These are phyloP conservation scores for Chlorella sp. DNA, from an alignment of 139 green algal genomes.

Conservation along the genomic window DNA sequence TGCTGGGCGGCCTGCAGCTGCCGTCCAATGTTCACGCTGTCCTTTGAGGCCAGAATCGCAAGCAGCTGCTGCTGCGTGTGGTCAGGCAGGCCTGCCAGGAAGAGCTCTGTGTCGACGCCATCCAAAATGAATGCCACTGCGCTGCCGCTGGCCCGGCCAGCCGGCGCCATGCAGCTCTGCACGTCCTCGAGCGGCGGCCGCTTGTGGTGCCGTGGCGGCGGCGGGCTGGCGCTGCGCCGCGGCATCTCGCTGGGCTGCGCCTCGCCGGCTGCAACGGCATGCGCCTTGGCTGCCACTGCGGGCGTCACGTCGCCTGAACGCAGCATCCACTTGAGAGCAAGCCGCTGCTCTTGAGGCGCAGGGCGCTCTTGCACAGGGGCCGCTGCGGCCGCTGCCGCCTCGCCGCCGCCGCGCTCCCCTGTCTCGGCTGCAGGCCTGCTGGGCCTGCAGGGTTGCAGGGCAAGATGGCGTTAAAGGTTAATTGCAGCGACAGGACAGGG, in stretches of 20 bases:
- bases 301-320: neutral
- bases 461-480: too few relatives aligned
- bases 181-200: neutral
- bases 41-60: too few relatives aligned
- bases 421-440: too few relatives aligned
- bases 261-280: neutral
- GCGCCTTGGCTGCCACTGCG: too few relatives aligned
- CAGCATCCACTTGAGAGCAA: neutral
- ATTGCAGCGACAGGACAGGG: too few relatives aligned
- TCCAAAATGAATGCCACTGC: neutral
- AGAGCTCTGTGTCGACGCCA: too few relatives aligned
- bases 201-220: neutral
- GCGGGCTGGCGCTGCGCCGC: neutral
- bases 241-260: neutral
- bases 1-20: neutral
- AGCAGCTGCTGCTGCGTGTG: neutral
- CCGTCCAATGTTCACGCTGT: too few relatives aligned
- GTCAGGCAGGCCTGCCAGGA: too few relatives aligned
- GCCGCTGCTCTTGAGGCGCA: neutral
- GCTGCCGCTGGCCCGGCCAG: neutral
- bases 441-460: too few relatives aligned
- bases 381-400: too few relatives aligned
- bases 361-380: too few relatives aligned
- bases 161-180: slow-evolving; percentile 16
- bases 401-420: too few relatives aligned